A percentile compares a stretch with the other conserved stretches of the same genome.
phyloP scores from a whole-genome alignment of 192 early-diverging fungal genomes.

The Funneliformis mosseae region DNA sequence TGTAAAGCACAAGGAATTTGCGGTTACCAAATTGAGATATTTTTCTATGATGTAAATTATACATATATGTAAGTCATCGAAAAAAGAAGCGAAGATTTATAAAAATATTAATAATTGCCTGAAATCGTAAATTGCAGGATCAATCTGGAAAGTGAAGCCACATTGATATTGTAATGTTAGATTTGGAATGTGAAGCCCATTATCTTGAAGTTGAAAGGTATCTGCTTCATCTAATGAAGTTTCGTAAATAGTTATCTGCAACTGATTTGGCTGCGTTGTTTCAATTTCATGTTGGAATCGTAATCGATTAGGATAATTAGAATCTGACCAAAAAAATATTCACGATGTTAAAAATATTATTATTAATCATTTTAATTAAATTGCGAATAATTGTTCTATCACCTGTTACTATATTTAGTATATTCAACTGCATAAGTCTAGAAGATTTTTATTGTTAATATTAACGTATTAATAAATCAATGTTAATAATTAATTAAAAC shows the following conservation, averaged over 20 bases:
- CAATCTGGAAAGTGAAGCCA: not conserved
- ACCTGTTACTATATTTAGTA: not conserved
- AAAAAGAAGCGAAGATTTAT: not conserved
- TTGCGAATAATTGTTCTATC: too few species aligned
- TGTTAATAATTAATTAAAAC: not conserved
- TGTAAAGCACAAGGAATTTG: slow-evolving; percentile 10
- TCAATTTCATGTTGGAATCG: not conserved
- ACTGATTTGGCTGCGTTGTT: not conserved
- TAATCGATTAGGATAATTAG: too few species aligned
- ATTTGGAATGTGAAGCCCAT: slow-evolving; percentile 4
- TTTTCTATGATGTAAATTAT: not conserved
- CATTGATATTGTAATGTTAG: not conserved
- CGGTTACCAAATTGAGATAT: slow-evolving; percentile 18
- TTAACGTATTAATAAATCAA: not conserved
- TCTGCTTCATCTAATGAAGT: not conserved
- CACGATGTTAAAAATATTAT: not conserved
- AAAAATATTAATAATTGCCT: not conserved
- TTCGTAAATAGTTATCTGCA: slow-evolving; percentile 8
- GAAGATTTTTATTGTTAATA: not conserved
- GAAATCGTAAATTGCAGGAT: not conserved
- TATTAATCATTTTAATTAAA: too few species aligned
- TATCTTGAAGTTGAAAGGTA: not conserved
- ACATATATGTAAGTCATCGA: not conserved
- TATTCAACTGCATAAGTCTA: not conserved
- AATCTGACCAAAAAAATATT: not conserved